phyloP scores from a whole-genome alignment of 148 eudicot species.

The Rhododendron ovatum region DNA sequence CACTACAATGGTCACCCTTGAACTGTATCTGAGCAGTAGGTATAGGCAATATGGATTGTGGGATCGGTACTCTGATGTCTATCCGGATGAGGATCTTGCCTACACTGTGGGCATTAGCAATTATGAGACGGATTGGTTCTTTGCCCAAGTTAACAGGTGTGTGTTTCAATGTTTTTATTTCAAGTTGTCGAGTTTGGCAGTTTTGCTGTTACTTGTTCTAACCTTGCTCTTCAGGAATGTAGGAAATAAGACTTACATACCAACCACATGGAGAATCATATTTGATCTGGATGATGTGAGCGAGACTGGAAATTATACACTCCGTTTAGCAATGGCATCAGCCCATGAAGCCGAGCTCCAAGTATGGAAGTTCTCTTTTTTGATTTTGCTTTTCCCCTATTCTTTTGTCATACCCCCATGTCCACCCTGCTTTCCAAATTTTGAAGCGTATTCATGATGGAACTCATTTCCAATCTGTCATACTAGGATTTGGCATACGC shows the following conservation, averaged over 20 bases:
- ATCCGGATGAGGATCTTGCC: constrained; percentile 52
- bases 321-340: constrained; percentile 69
- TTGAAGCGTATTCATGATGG: background rate
- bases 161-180: background rate
- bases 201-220: background rate
- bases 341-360: constrained; percentile 65
- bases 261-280: constrained; percentile 63
- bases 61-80: constrained; percentile 73
- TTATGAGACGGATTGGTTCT: constrained; percentile 63
- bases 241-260: constrained; percentile 36
- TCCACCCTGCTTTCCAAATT: background rate
- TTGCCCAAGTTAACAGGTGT: constrained; percentile 68
- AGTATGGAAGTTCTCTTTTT: constrained; percentile 22
- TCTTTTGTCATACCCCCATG: background rate
- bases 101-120: constrained; percentile 49
- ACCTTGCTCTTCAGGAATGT: constrained; percentile 29
- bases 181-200: background rate
- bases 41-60: constrained; percentile 82
- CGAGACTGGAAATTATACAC: constrained; percentile 32
- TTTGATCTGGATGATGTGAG: constrained; percentile 43
- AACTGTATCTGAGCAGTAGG: constrained; percentile 26
- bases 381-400: background rate
- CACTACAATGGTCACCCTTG: background rate
- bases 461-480: background rate
- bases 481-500: background rate